Conservation (phyloP, 2,329 filamentous ascomycete species). For the Neoascochyta sp. region DNA sequence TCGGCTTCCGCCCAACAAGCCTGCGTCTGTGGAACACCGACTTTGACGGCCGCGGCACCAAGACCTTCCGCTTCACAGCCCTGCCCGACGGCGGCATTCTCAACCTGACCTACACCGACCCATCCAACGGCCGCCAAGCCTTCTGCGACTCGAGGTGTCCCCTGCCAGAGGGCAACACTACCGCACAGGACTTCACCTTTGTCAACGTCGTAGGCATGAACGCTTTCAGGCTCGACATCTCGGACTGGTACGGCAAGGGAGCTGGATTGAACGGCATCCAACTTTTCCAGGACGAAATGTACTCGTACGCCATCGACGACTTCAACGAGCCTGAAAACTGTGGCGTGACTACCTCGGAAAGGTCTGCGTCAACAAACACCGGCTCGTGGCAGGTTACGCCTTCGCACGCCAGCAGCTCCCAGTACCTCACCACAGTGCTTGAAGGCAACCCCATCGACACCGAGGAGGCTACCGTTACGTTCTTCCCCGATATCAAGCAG, state of each 20-base stretch:
- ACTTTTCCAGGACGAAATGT: slow-evolving; percentile 80
- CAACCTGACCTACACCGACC: slow-evolving; percentile 89
- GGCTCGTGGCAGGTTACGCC: slow-evolving; percentile 71
- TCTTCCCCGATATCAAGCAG: slow-evolving; percentile 78
- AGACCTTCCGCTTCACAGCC: slow-evolving; percentile 81
- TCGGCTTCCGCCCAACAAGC: slow-evolving; percentile 82
- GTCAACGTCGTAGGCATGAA: slow-evolving; percentile 92
- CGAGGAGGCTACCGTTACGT: slow-evolving; percentile 66
- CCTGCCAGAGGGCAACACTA: slow-evolving; percentile 64
- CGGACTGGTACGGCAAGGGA: slow-evolving; percentile 79
- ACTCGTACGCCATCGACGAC: slow-evolving; percentile 74
- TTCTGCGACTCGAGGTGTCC: slow-evolving; percentile 81
- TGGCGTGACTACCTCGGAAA: slow-evolving; percentile 57
- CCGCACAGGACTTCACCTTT: slow-evolving; percentile 87
- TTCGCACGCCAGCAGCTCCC: slow-evolving; percentile 65
- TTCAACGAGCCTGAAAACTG: slow-evolving; percentile 89
- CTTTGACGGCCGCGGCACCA: slow-evolving; percentile 77
- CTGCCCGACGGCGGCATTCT: slow-evolving; percentile 87
- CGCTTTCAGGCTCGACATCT: slow-evolving; percentile 78
- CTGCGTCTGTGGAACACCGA: slow-evolving; percentile 85
- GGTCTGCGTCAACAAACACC: slow-evolving; percentile 57
- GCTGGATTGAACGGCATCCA: slow-evolving; percentile 84
- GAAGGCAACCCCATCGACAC: slow-evolving; percentile 53
- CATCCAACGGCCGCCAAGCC: slow-evolving; percentile 58
- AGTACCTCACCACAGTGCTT: slow-evolving; percentile 71